Conservation (phyloP, 1,139 yeast species). For the Yamadazyma triangularis region DNA sequence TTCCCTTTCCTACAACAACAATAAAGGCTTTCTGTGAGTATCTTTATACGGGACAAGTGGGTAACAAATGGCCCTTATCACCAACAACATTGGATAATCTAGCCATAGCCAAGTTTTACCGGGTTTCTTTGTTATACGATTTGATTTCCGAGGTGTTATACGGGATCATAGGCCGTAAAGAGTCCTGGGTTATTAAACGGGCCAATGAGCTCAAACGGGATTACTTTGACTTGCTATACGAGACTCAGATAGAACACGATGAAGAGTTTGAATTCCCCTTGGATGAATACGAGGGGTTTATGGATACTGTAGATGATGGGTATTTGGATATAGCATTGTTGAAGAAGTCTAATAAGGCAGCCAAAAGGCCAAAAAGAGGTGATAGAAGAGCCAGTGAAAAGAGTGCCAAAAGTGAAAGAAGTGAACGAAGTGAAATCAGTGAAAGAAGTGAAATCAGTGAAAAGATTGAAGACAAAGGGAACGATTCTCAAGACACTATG, state of each 20-base stretch:
- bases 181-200: slow-evolving; percentile 44
- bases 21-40: slow-evolving; percentile 67
- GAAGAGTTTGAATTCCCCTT: slow-evolving; percentile 31
- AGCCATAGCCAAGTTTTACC: slow-evolving; percentile 57
- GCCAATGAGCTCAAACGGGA: slow-evolving; percentile 29
- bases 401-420: slow-evolving; percentile 1
- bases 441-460: slow-evolving; percentile 2
- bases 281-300: slow-evolving; percentile 72
- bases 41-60: slow-evolving; percentile 74
- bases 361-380: slow-evolving; percentile 2
- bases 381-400: background rate
- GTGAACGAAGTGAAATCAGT: background rate
- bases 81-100: slow-evolving; percentile 67
- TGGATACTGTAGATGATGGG: slow-evolving; percentile 62
- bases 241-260: slow-evolving; percentile 20
- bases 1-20: slow-evolving; percentile 61
- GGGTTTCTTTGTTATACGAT: slow-evolving; percentile 65
- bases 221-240: slow-evolving; percentile 22
- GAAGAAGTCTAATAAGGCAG: slow-evolving; percentile 30
- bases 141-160: slow-evolving; percentile 63
- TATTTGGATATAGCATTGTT: slow-evolving; percentile 53
- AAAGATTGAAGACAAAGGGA: background rate
- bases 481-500: slow-evolving; percentile 2
- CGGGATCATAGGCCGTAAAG: slow-evolving; percentile 65
- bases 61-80: slow-evolving; percentile 62